These are phyloP conservation scores for Neurospora tetrasperma DNA, from an alignment of 495 filamentous ascomycete genomes.

Conservation along the genomic window DNA sequence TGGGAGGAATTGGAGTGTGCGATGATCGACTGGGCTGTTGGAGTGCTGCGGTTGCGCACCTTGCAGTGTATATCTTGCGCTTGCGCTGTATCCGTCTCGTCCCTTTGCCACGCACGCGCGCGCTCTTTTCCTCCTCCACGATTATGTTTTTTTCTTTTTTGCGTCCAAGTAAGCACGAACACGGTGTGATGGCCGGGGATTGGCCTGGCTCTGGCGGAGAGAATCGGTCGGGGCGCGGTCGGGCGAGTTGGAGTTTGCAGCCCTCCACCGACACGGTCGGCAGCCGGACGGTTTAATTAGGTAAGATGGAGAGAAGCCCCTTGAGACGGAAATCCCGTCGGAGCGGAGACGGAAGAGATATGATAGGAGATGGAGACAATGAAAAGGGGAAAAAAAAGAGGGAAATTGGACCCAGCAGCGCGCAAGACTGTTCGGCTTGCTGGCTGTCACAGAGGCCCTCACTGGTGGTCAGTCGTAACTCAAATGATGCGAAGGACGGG, in stretches of 20 bases:
- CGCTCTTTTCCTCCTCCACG: not conserved
- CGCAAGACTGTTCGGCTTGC: constrained; percentile 13
- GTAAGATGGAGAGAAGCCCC: not conserved
- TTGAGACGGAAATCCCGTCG: not conserved
- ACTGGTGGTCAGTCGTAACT: not conserved
- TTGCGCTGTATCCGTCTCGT: not conserved
- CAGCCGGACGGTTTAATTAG: not conserved
- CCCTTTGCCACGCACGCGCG: not conserved
- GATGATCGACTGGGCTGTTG: not conserved
- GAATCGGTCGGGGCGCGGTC: not conserved
- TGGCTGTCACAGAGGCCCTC: constrained; percentile 7
- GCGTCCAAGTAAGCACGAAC: not conserved
- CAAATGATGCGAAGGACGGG: not conserved
- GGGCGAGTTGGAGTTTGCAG: not conserved
- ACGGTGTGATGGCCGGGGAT: not conserved
- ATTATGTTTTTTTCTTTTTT: not conserved
- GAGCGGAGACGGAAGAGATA: not conserved
- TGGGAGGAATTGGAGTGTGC: not conserved
- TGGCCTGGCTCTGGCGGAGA: not conserved
- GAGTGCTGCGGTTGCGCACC: not conserved
- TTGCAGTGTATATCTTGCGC: not conserved
- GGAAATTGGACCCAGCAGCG: constrained; percentile 17
- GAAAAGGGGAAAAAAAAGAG: constrained; percentile 4
- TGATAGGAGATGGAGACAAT: not conserved
- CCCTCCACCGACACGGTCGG: not conserved